These are phyloP conservation scores for Wallemia ichthyophaga DNA, from an alignment of 1,284 basidiomycete species.

Conservation along the genomic window DNA sequence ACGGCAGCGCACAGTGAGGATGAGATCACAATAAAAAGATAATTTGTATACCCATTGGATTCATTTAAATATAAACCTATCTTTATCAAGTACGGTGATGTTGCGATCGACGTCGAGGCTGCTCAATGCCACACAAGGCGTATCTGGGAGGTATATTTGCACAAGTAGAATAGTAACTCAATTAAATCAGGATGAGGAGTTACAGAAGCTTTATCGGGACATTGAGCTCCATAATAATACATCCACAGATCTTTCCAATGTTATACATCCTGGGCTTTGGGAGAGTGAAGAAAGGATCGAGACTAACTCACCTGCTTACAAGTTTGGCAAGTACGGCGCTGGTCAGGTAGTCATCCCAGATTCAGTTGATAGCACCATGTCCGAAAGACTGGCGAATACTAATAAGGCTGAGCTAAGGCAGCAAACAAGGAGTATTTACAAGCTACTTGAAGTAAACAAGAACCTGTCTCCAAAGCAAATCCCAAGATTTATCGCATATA, in stretches of 20 bases:
- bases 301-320: slow-evolving; percentile 2
- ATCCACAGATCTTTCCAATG: not conserved
- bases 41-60: not conserved
- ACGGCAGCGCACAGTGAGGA: not conserved
- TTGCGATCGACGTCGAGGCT: not conserved
- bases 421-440: not conserved
- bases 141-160: not conserved
- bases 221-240: not conserved
- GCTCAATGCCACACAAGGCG: not conserved
- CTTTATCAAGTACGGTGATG: no score
- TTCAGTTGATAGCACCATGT: not conserved
- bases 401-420: not conserved
- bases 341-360: slow-evolving; percentile 4
- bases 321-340: slow-evolving; percentile 4
- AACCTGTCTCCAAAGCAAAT: not conserved
- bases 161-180: not conserved
- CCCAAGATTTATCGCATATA: not conserved
- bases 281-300: not conserved
- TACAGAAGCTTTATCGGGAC: not conserved
- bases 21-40: not conserved
- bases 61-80: not conserved
- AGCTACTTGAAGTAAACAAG: not conserved
- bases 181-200: not conserved
- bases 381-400: not conserved
- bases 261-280: not conserved